Base-by-base conservation (phyloP, 495 filamentous ascomycete genomes). In the Aspergillus sclerotiicarbonarius region DNA sequence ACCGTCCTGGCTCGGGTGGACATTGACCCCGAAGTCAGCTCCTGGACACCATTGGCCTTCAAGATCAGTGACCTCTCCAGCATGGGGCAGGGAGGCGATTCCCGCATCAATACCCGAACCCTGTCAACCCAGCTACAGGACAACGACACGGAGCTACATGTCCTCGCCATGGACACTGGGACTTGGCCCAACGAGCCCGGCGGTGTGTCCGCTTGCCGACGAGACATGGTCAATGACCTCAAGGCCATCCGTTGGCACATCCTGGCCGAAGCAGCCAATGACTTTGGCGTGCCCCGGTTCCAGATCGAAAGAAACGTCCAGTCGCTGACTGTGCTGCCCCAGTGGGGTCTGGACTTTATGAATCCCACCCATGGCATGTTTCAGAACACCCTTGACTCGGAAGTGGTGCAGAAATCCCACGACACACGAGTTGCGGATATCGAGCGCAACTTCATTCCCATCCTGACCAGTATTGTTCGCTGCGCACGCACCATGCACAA, bases 111-210 rank as follows among this genome's bases (percentile, higher is more conserved):
- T 20, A 77, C 71, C 0, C 64, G 71, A 1, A 74, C 74, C 0
- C 54, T 64, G 62, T 58, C 60, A 0, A 62, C 60, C 0, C 60
- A 62, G 19, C 18, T 62, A 3, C 60, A 62, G 32, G 65, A 69
- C 45, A 63, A 58, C 1, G 83, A 85, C 58, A 82, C 70, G 6
- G 73, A 81, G n/a, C 78, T 87, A 6, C 83, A 85, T 52, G 82
- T 87, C 44, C 72, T 87, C 47, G 82, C 83, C 37, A 77, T 81
- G 29, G 84, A 87, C 59, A 85, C 78, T 30, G 82, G 82, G 4
- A 86, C 83, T 18, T 87, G 84, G 84, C 84, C 84, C 6, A 84
- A 86, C 53, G 81, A 85, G 57, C 81, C 80, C 50, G 84, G 84
- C 53, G 84, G 84, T 64, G 83, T 87, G 13, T 86, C 83, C n/a